A percentile compares a stretch with the other conserved stretches of the same genome.
Evolutionary conservation across 768 basidiomycete species (phyloP).

Genomic region (Leccinum imitatum): DNA sequence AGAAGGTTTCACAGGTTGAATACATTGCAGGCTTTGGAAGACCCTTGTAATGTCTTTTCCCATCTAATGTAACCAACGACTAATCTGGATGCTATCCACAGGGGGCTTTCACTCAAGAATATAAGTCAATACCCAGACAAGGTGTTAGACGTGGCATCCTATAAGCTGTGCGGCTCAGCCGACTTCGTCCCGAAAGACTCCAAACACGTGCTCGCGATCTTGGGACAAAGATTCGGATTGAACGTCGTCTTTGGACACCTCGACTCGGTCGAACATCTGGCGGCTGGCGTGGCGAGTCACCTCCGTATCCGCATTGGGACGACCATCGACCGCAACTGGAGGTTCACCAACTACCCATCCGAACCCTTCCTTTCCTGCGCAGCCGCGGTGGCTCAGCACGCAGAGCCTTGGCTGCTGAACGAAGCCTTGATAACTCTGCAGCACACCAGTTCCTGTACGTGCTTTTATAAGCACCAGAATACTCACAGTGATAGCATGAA

Average conservation of each 20-base stretch:
- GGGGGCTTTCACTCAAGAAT: constrained; percentile 11
- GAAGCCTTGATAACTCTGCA: background rate
- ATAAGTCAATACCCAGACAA: background rate
- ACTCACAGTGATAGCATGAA: too few relatives aligned
- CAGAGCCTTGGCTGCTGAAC: background rate
- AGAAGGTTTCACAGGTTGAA: background rate
- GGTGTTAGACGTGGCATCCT: background rate
- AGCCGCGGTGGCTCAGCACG: constrained; percentile 7
- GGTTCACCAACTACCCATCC: constrained; percentile 15
- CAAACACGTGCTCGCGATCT: background rate
- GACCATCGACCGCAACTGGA: constrained; percentile 10
- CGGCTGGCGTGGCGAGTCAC: constrained; percentile 11
- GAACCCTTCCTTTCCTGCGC: constrained; percentile 16
- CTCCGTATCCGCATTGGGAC: constrained; percentile 10
- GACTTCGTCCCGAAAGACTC: background rate
- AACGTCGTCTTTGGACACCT: constrained; percentile 7
- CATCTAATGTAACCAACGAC: background rate
- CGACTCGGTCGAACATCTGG: constrained; percentile 3
- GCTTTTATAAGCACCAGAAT: too few relatives aligned
- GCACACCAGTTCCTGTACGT: too few relatives aligned
- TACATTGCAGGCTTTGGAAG: background rate
- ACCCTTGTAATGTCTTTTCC: background rate
- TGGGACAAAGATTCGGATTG: constrained; percentile 7
- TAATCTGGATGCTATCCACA: background rate
- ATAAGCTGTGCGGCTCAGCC: background rate